These are phyloP conservation scores for Schoenoplectus triqueter DNA, from an alignment of 202 grass and related monocot genomes.

Conservation along the genomic window DNA sequence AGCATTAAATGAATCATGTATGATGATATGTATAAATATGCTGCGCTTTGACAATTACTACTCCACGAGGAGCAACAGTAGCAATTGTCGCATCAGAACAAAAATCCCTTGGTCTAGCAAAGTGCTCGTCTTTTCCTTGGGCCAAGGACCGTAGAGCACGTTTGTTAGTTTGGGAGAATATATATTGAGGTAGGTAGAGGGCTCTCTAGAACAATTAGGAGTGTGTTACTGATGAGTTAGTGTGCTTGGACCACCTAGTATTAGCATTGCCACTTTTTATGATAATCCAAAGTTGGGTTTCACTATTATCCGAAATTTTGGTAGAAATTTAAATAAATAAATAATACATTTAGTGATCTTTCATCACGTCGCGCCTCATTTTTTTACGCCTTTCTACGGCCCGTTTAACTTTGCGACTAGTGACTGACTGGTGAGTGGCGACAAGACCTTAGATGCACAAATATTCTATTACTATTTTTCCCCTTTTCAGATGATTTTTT, in stretches of 20 bases:
- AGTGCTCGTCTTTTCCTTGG: constrained; percentile 21
- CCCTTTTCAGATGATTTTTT: no score
- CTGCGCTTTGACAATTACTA: not conserved
- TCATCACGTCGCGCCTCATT: not conserved
- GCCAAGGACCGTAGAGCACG: constrained; percentile 12
- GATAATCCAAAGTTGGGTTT: constrained; percentile 24
- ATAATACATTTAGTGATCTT: constrained; percentile 16
- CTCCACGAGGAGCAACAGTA: not conserved
- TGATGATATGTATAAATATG: not conserved
- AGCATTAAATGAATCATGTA: not conserved
- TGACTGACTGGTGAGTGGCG: not conserved
- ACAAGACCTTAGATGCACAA: no score
- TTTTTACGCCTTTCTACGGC: not conserved
- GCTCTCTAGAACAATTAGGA: constrained; percentile 21
- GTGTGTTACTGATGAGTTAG: not conserved
- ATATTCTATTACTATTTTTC: no score
- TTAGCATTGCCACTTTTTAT: not conserved
- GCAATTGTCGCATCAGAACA: constrained; percentile 1
- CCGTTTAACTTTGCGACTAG: not conserved
- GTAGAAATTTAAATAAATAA: not conserved
- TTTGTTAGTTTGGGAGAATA: constrained; percentile 10
- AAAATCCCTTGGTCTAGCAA: constrained; percentile 16
- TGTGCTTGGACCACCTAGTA: constrained; percentile 26
- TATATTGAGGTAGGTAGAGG: constrained; percentile 38
- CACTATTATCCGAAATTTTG: constrained; percentile 21